Conservation (phyloP, 83 land plant genomes). For the Isoetes engelmannii region DNA sequence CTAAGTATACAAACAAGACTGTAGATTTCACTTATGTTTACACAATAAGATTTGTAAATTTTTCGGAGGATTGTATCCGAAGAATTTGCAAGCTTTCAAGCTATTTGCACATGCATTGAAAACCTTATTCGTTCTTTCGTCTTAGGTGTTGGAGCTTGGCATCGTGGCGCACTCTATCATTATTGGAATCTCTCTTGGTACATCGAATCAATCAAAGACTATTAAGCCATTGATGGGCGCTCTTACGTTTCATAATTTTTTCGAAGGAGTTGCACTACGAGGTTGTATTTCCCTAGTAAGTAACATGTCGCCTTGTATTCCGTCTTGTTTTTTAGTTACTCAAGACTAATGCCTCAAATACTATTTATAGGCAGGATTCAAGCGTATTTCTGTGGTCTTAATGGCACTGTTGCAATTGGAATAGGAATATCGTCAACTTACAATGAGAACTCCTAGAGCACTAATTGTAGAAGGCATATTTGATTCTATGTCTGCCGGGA, state of each 20-base stretch:
- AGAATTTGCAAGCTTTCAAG: too few species aligned
- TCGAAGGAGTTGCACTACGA: conserved; percentile 44
- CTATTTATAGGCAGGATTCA: conserved; percentile 34
- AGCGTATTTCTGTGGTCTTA: conserved; percentile 18
- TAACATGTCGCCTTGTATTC: background rate
- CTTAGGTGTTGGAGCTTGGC: conserved; percentile 55
- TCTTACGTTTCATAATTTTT: conserved; percentile 40
- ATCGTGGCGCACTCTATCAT: conserved; percentile 56
- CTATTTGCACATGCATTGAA: too few species aligned
- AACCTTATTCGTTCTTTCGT: too few species aligned
- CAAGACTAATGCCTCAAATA: too few species aligned
- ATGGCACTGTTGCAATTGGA: conserved; percentile 49
- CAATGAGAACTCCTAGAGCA: conserved; percentile 44
- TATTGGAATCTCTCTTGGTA: conserved; percentile 37
- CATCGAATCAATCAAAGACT: conserved; percentile 33
- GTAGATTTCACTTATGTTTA: background rate
- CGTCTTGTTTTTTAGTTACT: too few species aligned
- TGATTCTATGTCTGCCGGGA: conserved; percentile 52
- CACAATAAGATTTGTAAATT: too few species aligned
- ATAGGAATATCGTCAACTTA: conserved; percentile 43
- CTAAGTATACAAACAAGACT: background rate
- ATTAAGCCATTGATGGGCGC: conserved; percentile 39
- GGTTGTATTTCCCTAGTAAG: conserved; percentile 31
- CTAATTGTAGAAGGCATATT: conserved; percentile 48
- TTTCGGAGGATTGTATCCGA: too few species aligned